phyloP scores from a whole-genome alignment of 768 basidiomycete genomes.

The Mycena leptocephala region DNA sequence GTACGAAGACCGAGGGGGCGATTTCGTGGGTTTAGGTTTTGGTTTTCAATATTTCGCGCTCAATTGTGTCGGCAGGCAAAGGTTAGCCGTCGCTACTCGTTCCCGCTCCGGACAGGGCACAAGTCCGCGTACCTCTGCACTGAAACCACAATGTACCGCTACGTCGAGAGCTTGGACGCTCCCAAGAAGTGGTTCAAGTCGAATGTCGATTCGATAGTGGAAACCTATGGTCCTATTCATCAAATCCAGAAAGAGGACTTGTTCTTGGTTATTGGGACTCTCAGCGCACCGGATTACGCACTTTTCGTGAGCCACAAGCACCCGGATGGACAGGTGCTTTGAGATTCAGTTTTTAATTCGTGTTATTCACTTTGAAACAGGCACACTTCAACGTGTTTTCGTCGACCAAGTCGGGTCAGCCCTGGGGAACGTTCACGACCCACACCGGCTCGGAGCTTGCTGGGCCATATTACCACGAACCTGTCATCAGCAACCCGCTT shows the following conservation, averaged over 20 bases:
- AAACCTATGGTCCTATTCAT: slow-evolving; percentile 54
- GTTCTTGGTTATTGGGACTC: slow-evolving; percentile 68
- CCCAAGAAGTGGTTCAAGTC: slow-evolving; percentile 70
- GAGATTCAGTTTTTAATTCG: background rate
- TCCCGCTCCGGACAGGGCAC: slow-evolving; percentile 66
- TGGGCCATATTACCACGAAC: slow-evolving; percentile 67
- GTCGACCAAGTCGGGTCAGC: slow-evolving; percentile 64
- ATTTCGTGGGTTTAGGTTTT: slow-evolving; percentile 55
- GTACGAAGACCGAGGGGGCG: slow-evolving; percentile 46
- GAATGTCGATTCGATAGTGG: slow-evolving; percentile 66
- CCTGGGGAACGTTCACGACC: slow-evolving; percentile 84
- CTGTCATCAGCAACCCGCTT: slow-evolving; percentile 48
- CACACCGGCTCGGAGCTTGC: slow-evolving; percentile 62
- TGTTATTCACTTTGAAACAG: slow-evolving; percentile 44
- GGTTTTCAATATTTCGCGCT: background rate
- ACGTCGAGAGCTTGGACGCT: slow-evolving; percentile 63
- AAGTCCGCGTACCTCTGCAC: slow-evolving; percentile 67
- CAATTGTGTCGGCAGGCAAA: slow-evolving; percentile 47
- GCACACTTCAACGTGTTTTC: slow-evolving; percentile 82
- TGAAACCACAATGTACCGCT: slow-evolving; percentile 68
- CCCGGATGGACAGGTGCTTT: slow-evolving; percentile 68
- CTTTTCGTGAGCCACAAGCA: slow-evolving; percentile 72
- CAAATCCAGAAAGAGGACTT: slow-evolving; percentile 59
- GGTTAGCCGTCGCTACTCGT: slow-evolving; percentile 61
- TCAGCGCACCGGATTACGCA: slow-evolving; percentile 70